Base-by-base conservation (phyloP, 2,329 filamentous ascomycete species). In the Elsinoe ampelina region DNA sequence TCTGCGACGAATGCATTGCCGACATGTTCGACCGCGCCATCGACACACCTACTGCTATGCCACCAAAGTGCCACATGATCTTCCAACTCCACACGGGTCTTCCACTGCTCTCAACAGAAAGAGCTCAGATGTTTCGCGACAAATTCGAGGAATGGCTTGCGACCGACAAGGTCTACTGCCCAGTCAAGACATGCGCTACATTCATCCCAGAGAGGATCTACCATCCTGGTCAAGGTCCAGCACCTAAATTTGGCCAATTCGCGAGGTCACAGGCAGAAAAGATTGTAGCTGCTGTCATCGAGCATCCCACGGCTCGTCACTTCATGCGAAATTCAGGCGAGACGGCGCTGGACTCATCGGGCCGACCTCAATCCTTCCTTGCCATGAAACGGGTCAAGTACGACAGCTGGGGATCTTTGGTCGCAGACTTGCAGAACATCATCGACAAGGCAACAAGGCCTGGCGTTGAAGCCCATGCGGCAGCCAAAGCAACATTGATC, bases 141-240 rank as follows among this genome's bases (percentile, higher is more conserved):
- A 77, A 73, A 58, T 73, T 74, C 54, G 76, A 79, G 45, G 76
- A 79, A 62, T 76, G 73, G 70, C 65, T 66, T 35, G 75, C 75
- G 2, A 60, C 65, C 2, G 66, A 74, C 22, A 75, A 74, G 6
- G 62, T 75, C 5, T 80, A 79, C 61, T 80, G 77, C 58, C 76
- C 77, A 3, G 61, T 73, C 7, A 69, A 71, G 8, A 70, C 65
- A 7, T 80, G 77, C 62, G 79, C 77, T 0, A 64, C 70, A 1
- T 80, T 79, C 61, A 75, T 80, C 22, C 64, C 72, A 20, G 63
- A 66, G 32, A 67, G 70, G 30, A 59, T 68, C 1, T 52, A 52
- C 30, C 35, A 38, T 26, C 26, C 19, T 12, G 32, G 34, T 15
- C 48, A 52, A 39, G 32, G 26, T 19, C 32, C 35, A 10, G 15